These are phyloP conservation scores for Rachicladosporium sp. DNA, from an alignment of 2,329 filamentous ascomycete genomes.

Conservation along the genomic window DNA sequence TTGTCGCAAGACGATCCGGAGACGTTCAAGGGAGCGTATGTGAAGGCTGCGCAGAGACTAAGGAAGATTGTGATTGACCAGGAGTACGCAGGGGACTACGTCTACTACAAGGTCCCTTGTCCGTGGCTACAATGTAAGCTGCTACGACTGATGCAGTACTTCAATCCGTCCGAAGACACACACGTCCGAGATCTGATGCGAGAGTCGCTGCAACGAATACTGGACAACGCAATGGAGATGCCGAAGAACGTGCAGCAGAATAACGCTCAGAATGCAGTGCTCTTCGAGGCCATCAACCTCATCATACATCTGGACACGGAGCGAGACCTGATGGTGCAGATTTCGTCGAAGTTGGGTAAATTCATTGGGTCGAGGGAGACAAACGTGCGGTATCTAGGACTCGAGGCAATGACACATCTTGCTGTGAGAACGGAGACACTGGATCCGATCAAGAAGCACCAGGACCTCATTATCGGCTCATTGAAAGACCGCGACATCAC, in stretches of 20 bases:
- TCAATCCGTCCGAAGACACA: slow-evolving; percentile 87
- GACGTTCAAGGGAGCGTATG: slow-evolving; percentile 84
- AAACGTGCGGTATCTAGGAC: slow-evolving; percentile 86
- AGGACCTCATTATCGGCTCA: slow-evolving; percentile 88
- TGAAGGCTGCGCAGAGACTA: slow-evolving; percentile 79
- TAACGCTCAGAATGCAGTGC: slow-evolving; percentile 92
- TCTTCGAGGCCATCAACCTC: slow-evolving; percentile 97
- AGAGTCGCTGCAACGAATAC: slow-evolving; percentile 78
- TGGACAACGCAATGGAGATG: slow-evolving; percentile 82
- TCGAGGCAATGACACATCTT: slow-evolving; percentile 97
- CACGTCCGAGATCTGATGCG: slow-evolving; percentile 86
- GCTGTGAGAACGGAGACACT: slow-evolving; percentile 87
- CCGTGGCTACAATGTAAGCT: slow-evolving; percentile 98
- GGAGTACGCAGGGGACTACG: slow-evolving; percentile 80
- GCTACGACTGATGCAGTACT: slow-evolving; percentile 83
- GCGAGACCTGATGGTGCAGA: slow-evolving; percentile 87
- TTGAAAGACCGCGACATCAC: slow-evolving; percentile 94
- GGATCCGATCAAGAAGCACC: slow-evolving; percentile 95
- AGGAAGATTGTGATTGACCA: slow-evolving; percentile 85
- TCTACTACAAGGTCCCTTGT: slow-evolving; percentile 99
- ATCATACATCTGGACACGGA: slow-evolving; percentile 97
- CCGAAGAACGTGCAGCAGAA: slow-evolving; percentile 99
- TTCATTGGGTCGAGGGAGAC: slow-evolving; percentile 97
- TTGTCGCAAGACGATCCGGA: slow-evolving; percentile 89
- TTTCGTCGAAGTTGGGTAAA: slow-evolving; percentile 77